Base-by-base conservation (phyloP, 108 stramenopile species). In the Nitzschia sp. region DNA sequence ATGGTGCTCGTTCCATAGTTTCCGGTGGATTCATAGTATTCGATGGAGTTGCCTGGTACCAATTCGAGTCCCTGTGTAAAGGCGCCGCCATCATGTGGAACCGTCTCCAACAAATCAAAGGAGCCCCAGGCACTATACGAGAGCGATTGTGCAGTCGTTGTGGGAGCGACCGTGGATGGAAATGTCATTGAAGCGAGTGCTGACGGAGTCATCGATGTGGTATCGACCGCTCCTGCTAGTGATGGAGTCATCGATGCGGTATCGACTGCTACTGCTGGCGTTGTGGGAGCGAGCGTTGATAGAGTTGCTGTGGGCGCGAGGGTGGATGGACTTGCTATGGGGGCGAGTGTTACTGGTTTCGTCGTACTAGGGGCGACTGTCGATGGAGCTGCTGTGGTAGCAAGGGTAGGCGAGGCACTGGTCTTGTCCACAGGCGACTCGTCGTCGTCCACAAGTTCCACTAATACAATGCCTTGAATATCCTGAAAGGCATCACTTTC, bases 1-100 rank as follows among this genome's bases (percentile, higher is more conserved):
- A 95, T 64, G 28, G 61, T 81, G n/a, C 89, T 90, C 53, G 73
- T 48, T 8, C 84, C 84, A 62, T 85, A 81, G 4, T 89, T 50
- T 9, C 93, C 93, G 34, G 84, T 82, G 1, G 82, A 79, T 81
- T 95, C 90, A 61, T 17, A 41, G 32, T 61, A 61, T 26, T 61
- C 22, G 1, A 13, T n/a, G 21, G 60, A 1, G 23, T 61, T 61
- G 36, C 25, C 35, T 1, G 60, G 60, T 26, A 61, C 38, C 19
- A 61, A 25, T 25, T 61, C 60, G n/a, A 61, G 41, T 1, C 60
- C 60, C 26, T 61, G 60, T 26, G 60, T 61, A 26, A 25, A 61
- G 1, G 60, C 60, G n/a, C 6, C 4, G 1, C 38, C 16, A 61
- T 61, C 60, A 45, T 61, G 60, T 2, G 60, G 60, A 45, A 61